A percentile compares a stretch with the other conserved stretches of the same genome.
Evolutionary conservation across 2,329 filamentous ascomycete genomes (phyloP).

Genomic region (Aspergillus sp.): DNA sequence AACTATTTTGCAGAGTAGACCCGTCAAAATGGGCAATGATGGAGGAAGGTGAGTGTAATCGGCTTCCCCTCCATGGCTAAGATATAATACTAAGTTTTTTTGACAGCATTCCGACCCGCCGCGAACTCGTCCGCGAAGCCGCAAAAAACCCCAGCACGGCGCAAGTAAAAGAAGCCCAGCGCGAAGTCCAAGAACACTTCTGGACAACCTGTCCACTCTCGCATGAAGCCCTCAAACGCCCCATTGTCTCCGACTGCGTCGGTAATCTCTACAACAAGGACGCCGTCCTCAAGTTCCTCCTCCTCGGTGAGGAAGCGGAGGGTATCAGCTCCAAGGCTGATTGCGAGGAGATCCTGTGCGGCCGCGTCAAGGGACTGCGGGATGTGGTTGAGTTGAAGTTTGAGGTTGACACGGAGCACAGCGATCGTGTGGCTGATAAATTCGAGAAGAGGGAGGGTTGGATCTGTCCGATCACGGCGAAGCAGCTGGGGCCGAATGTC

Average conservation of each 20-base stretch:
- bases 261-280: slow-evolving; percentile 95
- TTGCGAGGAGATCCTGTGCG: slow-evolving; percentile 53
- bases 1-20: too few relatives aligned
- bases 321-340: slow-evolving; percentile 48
- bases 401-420: slow-evolving; percentile 41
- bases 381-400: slow-evolving; percentile 86
- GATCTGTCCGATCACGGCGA: slow-evolving; percentile 81
- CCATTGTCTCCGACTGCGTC: slow-evolving; percentile 73
- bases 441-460: slow-evolving; percentile 48
- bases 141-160: slow-evolving; percentile 72
- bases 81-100: background rate
- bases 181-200: slow-evolving; percentile 74
- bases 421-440: slow-evolving; percentile 31
- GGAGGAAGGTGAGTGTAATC: slow-evolving; percentile 57
- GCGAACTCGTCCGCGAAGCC: slow-evolving; percentile 91
- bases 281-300: slow-evolving; percentile 63
- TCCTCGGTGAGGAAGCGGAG: slow-evolving; percentile 48
- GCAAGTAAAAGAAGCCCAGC: slow-evolving; percentile 79
- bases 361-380: slow-evolving; percentile 65
- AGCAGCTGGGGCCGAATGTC: slow-evolving; percentile 68
- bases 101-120: slow-evolving; percentile 75
- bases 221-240: slow-evolving; percentile 61
- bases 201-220: slow-evolving; percentile 89
- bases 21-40: slow-evolving; percentile 77
- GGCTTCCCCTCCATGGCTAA: too few relatives aligned